Base-by-base conservation (phyloP, 495 filamentous ascomycete genomes). In the Penicillium robsamsonii region DNA sequence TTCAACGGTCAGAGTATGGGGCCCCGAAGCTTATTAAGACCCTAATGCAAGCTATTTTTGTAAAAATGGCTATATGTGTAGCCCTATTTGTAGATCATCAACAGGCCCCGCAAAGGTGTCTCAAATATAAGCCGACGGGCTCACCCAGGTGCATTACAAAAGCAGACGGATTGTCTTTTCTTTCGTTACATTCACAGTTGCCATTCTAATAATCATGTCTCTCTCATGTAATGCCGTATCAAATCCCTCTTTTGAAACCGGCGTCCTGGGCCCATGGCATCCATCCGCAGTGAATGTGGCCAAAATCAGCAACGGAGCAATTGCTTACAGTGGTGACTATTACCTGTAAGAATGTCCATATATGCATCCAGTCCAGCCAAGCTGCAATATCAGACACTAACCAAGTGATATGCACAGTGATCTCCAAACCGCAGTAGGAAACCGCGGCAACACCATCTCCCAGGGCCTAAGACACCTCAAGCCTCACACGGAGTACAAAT, bases 191-290 rank as follows among this genome's bases (percentile, higher is more conserved):
- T 43, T 12, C 29, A 30, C 29, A 30, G 8, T 30, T 30, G 29
- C 15, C 42, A 20, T 12, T 12, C 42, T 12, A 45, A 7, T 4
- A 12, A 47, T 25, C 33, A 67, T 65, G 62, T 48, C 61, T 15
- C 53, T 63, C 29, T 64, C 62, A 41, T 64, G 63, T 59, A 68
- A 70, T 44, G 55, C 59, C 42, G 48, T 70, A 25, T 20, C 56
- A 24, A 68, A 68, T 50, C 65, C 65, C 7, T 60, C 60, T 29
- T 68, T 70, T 45, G 67, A 68, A 37, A 61, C 67, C 5, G 65
- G 67, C 12, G 18, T 35, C 13, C 50, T 70, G 7, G 48, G 42
- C 15, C 67, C 67, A 0, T 70, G 65, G 67, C 44, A 51, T 17
- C 27, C 65, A 44, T 62, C 63, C 12, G 59, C 61, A 13, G 55